Percentiles rank a stretch among this genome's conserved stretches.
Conservation (phyloP, 768 basidiomycete genomes). For the Dendrothele bispora region DNA sequence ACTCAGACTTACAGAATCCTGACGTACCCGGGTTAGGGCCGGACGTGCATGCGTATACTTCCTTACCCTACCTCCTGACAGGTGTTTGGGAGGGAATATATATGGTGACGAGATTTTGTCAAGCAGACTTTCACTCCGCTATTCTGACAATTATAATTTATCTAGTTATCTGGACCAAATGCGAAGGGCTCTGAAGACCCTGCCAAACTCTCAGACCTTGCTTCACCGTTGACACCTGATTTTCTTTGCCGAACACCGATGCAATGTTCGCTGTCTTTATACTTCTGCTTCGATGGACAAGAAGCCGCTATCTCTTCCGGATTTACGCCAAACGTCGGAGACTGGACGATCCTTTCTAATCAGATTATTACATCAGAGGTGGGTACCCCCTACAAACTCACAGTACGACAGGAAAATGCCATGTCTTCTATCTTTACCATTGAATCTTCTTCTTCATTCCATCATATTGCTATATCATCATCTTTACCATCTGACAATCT, state of each 20-base stretch:
- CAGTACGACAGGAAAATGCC: not conserved
- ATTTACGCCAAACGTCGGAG: slow-evolving; percentile 12
- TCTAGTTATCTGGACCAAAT: too few relatives aligned
- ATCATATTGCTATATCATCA: not conserved
- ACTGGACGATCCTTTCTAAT: slow-evolving; percentile 16
- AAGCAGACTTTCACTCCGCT: slow-evolving; percentile 11
- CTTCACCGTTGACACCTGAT: slow-evolving; percentile 19
- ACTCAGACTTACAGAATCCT: slow-evolving; percentile 18
- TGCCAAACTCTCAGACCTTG: too few relatives aligned
- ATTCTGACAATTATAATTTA: not conserved
- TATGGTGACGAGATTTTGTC: slow-evolving; percentile 47
- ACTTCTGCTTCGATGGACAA: slow-evolving; percentile 41
- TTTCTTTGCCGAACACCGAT: slow-evolving; percentile 49
- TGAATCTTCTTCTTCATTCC: not conserved
- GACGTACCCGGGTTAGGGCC: slow-evolving; percentile 19
- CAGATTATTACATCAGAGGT: slow-evolving; percentile 16
- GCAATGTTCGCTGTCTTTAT: slow-evolving; percentile 48
- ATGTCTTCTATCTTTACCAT: not conserved
- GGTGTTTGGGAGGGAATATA: slow-evolving; percentile 64
- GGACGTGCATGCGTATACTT: slow-evolving; percentile 28
- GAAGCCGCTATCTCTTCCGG: slow-evolving; percentile 25
- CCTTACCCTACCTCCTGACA: slow-evolving; percentile 46
- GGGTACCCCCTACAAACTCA: not conserved
- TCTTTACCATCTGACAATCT: not conserved
- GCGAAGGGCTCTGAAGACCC: too few relatives aligned